Evolutionary conservation across 257 asterid species (phyloP), one percentile per base, ranked within the genome.

Genomic region (Capsicum baccatum): DNA sequence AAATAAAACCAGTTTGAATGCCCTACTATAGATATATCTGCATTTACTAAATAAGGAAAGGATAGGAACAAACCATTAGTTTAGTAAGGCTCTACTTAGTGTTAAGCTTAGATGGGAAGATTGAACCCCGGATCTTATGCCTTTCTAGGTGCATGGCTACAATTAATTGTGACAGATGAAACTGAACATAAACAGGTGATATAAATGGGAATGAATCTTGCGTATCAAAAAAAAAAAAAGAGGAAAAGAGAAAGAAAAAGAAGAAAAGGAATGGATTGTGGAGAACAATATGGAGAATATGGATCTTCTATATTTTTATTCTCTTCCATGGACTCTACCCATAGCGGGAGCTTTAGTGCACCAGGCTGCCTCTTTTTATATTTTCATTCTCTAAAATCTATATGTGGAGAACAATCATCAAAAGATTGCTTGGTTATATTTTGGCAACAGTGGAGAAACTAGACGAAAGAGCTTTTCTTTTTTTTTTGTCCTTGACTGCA

Each of bases 51-150:
- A 47, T 16, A 44, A 71, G 56, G 55, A 70, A 70, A 44, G 10
- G 79, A 71, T 71, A 44, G 35, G 58, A 71, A 42, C 79, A 71
- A 47, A 71, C 39, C 79, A 44, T 47, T 44, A 71, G 57, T 17
- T 71, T 71, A 17, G 17, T 44, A 71, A 17, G 79, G 17, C 58
- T 71, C 39, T 44, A 44, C 6, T 71, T 17, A 47, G 58, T 44
- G 39, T 16, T 42, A 69, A 69, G 54, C 79, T 69, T 69, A 69
- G 79, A 39, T 69, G 54, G 79, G 79, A 69, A 70, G 79, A 70
- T 70, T 70, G 44, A 70, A 56, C 79, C 15, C 79, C 15, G 44
- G 35, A 17, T 47, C 37, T 71, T 71, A 70, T 44, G 56, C 56
- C 79, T 17, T 70, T 42, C 79, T 42, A 44, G 79, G 57, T 17